phyloP scores from a whole-genome alignment of 2,329 filamentous ascomycete species.

The Beauveria sp. region DNA sequence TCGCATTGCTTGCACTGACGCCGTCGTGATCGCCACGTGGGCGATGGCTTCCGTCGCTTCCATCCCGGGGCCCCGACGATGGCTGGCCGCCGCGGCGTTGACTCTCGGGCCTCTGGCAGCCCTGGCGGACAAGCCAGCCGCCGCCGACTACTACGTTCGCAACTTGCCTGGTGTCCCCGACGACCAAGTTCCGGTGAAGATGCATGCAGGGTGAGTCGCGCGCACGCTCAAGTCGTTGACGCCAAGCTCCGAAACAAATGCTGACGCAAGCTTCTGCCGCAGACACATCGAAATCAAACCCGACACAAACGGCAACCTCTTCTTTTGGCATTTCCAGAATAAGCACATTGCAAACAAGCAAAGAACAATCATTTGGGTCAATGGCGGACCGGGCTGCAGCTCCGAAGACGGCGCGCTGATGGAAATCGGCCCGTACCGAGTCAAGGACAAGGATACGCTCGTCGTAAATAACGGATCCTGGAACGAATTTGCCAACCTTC shows the following conservation, averaged over 20 bases:
- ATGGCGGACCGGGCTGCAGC: conserved; percentile 93
- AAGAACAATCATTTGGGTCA: conserved; percentile 92
- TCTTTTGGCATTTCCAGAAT: conserved; percentile 98
- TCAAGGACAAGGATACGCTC: conserved; percentile 66
- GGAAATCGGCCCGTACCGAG: conserved; percentile 87
- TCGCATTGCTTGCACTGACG: neutral
- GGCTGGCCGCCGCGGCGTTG: conserved; percentile 27
- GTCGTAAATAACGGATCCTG: conserved; percentile 88
- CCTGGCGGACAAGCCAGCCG: conserved; percentile 24
- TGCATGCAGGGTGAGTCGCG: conserved; percentile 85
- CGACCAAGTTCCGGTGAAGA: conserved; percentile 69
- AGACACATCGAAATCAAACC: conserved; percentile 88
- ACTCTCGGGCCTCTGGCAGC: conserved; percentile 35
- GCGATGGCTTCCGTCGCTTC: conserved; percentile 7
- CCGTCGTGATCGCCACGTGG: conserved; percentile 1
- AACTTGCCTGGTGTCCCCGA: conserved; percentile 77
- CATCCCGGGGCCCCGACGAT: conserved; percentile 20
- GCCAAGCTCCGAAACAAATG: neutral
- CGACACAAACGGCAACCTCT: conserved; percentile 83
- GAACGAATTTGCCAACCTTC: conserved; percentile 94
- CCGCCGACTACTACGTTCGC: conserved; percentile 82
- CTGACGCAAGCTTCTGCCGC: conserved; percentile 19
- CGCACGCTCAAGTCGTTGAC: conserved; percentile 9
- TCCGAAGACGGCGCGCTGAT: conserved; percentile 96
- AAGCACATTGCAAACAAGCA: conserved; percentile 87